Evolutionary conservation across 352 stramenopile species (phyloP), one percentile per base, ranked within the genome.

Genomic region (Aphanomyces cochlioides): DNA sequence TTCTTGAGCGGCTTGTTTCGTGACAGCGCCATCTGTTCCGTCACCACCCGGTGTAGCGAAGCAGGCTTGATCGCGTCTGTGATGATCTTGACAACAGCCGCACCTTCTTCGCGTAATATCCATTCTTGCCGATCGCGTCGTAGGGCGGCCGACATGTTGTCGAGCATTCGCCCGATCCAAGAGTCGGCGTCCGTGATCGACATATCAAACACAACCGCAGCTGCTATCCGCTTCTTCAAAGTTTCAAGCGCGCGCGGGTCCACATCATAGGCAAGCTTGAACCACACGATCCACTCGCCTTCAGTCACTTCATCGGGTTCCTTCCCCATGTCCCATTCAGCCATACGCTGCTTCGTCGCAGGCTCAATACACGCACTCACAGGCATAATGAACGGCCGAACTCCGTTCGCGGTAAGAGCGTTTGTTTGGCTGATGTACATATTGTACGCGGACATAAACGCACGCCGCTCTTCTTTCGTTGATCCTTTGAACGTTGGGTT

Each of bases 401-500:
- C 45, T 19, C 45, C 45, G 45, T 53, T 53, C 13, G 45, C 45
- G n/a, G 45, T 53, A 15, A 53, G 45, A n/a, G 45, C 45, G n/a
- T 53, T 53, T 2, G 45, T 53, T 19, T 53, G 13, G 28, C 28
- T 28, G 28, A 28, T 28, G 28, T 28, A 28, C 28, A 28, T 28
- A 28, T 28, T 28, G 28, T 53, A 53, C 2, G 45, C 45, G 45
- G 45, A 15, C 45, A 53, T 53, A 53, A 53, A 53, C 13, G 1
- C 1, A 2, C 45, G 45, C n/a, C 2, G 1, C n/a, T 53, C 45
- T 53, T 53, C n/a, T 19, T 53, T 53, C 1, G 45, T 2, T 2
- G 45, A 53, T 53, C 45, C 45, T 19, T 53, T 19, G 45, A 53
- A 53, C 45, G 45, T 53, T 2, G 45, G 45, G 45, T 53, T 53